Evolutionary conservation across 495 filamentous ascomycete species (phyloP).

Genomic region (Penicillium canariense): DNA sequence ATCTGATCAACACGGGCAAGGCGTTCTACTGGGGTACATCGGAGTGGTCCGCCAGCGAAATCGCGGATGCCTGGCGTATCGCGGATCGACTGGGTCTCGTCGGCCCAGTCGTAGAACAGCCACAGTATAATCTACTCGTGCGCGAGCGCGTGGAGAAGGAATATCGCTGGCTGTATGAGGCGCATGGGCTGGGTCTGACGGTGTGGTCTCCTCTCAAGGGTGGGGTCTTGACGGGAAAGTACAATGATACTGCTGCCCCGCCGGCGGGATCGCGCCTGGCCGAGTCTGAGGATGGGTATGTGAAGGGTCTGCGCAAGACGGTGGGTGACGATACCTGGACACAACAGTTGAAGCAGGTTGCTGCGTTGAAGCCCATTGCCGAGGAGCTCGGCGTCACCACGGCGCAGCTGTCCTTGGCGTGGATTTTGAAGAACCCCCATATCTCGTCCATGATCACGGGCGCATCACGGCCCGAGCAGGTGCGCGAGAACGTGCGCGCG

Average conservation of each 20-base stretch:
- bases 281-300: constrained; percentile 39
- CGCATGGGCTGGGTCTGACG: constrained; percentile 68
- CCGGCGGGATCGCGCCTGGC: constrained; percentile 40
- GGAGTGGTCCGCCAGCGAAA: constrained; percentile 82
- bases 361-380: constrained; percentile 59
- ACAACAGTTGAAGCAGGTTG: constrained; percentile 23
- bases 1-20: constrained; percentile 72
- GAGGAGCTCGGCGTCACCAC: constrained; percentile 62
- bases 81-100: constrained; percentile 76
- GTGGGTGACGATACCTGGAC: constrained; percentile 22
- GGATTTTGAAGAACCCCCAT: constrained; percentile 74
- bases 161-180: constrained; percentile 63
- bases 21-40: constrained; percentile 91
- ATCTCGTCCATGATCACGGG: constrained; percentile 76
- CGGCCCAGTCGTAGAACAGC: constrained; percentile 81
- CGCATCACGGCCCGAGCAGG: constrained; percentile 68
- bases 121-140: constrained; percentile 74
- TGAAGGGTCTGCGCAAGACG: constrained; percentile 29
- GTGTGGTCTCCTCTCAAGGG: constrained; percentile 69
- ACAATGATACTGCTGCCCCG: constrained; percentile 55
- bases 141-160: constrained; percentile 74
- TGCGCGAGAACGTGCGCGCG: constrained; percentile 67
- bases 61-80: constrained; percentile 69
- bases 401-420: constrained; percentile 70
- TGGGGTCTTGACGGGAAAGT: constrained; percentile 79